phyloP scores from a whole-genome alignment of 2,329 filamentous ascomycete genomes.

The Cladophialophora chaetospira region DNA sequence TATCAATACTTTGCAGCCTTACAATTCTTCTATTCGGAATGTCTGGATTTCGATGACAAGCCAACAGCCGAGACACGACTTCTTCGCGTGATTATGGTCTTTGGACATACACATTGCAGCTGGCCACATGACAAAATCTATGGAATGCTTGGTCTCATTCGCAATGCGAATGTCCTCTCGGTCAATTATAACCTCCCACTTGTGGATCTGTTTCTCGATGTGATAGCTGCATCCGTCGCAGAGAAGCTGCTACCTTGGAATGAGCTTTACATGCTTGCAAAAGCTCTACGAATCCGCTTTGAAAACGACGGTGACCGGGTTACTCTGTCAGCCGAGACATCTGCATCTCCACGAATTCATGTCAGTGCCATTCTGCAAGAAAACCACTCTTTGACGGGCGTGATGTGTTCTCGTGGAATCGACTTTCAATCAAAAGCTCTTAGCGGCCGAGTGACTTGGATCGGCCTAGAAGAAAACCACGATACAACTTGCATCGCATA shows the following conservation, averaged over 20 bases:
- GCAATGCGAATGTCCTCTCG: background rate
- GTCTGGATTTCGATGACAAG: no score
- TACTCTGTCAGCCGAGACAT: background rate
- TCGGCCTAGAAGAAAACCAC: background rate
- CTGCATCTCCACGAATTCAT: background rate
- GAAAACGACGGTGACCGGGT: background rate
- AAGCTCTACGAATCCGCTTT: background rate
- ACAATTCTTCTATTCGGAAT: background rate
- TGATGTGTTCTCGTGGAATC: background rate
- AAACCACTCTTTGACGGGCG: background rate
- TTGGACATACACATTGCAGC: background rate
- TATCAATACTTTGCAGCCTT: background rate
- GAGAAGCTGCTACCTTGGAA: background rate
- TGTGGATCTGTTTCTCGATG: background rate
- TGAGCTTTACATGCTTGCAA: background rate
- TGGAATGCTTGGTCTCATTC: background rate
- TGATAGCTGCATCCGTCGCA: background rate
- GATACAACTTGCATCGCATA: background rate
- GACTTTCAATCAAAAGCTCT: background rate
- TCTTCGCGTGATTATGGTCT: background rate
- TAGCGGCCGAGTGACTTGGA: background rate
- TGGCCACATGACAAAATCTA: background rate
- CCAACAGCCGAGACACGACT: background rate
- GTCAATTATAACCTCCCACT: background rate
- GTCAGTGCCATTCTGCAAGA: background rate